Evolutionary conservation across 1,284 basidiomycete species (phyloP), one percentile per base, ranked within the genome.

Genomic region (Leccinum fuscescens): DNA sequence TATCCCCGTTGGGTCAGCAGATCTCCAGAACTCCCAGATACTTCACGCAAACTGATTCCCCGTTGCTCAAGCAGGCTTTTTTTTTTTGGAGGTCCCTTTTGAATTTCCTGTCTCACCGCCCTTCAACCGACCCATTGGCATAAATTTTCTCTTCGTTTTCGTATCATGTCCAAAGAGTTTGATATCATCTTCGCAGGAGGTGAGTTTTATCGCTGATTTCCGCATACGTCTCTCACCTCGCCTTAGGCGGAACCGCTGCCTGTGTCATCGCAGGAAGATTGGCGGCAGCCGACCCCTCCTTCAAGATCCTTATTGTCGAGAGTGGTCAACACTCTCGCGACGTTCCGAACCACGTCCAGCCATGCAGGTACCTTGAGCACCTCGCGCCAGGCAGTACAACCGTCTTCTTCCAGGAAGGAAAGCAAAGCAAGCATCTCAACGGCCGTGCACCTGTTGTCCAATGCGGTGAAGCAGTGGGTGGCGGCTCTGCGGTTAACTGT

Each of bases 401-500:
- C 0, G 72, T 82, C 51, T 79, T 78, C 3, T 73, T 76, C 61
- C 74, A 85, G 57, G 66, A 70, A 4, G 71, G 74, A 3, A 79
- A 77, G 49, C 76, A 80, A 0, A 82, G 77, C 62, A 62, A 74
- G 4, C 72, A 79, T 0, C 69, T 87, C 15, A 76, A 71, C 15
- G 80, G 79, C 15, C 80, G 85, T 9, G 64, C 74, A 6, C 63
- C 74, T 3, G 58, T 80, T 29, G 76, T 83, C 8, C 75, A 76
- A 0, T 69, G 72, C 35, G 86, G 81, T 0, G 76, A 79, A 48
- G 80, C 78, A 44, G 66, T 88, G 0, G 86, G 86, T 9, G 86
- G 86, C 0, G 86, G 85, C 0, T 86, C 85, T 1, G 74, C 76
- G 58, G 77, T 88, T 11, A 65, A 88, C 65, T 86, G 86, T 85